Base-by-base conservation (phyloP, 495 filamentous ascomycete genomes). In the Cetradonia linearis region DNA sequence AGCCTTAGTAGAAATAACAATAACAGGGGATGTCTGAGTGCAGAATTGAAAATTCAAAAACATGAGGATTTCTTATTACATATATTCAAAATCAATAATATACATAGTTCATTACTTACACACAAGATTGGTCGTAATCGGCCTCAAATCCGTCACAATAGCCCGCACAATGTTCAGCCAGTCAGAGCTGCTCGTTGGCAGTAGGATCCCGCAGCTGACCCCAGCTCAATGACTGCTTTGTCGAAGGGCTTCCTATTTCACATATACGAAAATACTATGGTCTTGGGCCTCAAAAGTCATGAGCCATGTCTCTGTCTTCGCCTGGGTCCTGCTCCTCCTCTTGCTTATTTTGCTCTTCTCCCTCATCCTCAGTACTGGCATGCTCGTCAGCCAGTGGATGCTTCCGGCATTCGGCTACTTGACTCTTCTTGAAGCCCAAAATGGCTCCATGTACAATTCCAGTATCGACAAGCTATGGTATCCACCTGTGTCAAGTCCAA, bases 381-480 rank as follows among this genome's bases (percentile, higher is more conserved):
- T 58, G 40, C 38, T 58, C 46, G 20, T 48, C 38, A 33, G 14
- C 20, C 40, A 44, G 18, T 58, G 46, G 40, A 33, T 58, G 28
- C 13, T 58, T 20, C 56, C 56, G 10, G 3, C 33, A 23, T 48
- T 58, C 9, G 31, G 34, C 10, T 52, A 28, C 42, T 25, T 44
- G n/a, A 40, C 48, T 47, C 47, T 60, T 23, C 48, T 42, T 60
- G 28, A 50, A 10, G 10, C 27, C 48, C 48, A 60, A 23, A 25
- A 34, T 16, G 13, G 4, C 36, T 40, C 42, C 20, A 25, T 25
- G 3, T 11, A 46, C 25, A 25, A 25, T 46, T 46, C 34, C 20
- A 60, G 37, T 40, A 52, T 60, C 25, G 50, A 60, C n/a, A 40
- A 5, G 36, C 16, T 50, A 18, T 60, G 58, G 58, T 50, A 53